Evolutionary conservation across 2,329 filamentous ascomycete species (phyloP).

Genomic region (Madurella fahalii): DNA sequence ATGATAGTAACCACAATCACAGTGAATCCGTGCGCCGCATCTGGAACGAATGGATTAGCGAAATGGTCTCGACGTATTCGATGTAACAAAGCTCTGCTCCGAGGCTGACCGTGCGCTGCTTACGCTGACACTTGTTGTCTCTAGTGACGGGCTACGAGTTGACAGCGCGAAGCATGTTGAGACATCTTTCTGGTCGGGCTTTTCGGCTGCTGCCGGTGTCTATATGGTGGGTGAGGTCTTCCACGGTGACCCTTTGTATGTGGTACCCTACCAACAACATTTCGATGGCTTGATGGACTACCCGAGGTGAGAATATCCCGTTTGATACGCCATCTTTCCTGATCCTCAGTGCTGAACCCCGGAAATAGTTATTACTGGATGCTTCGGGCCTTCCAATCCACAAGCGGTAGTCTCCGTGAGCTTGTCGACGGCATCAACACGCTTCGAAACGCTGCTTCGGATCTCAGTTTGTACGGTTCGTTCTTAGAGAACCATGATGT

Average conservation of each 20-base stretch:
- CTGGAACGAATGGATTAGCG: slow-evolving; percentile 25
- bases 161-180: slow-evolving; percentile 48
- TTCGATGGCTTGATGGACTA: slow-evolving; percentile 50
- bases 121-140: not conserved
- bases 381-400: slow-evolving; percentile 27
- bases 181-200: slow-evolving; percentile 45
- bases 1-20: not conserved
- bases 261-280: slow-evolving; percentile 43
- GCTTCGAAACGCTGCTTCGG: slow-evolving; percentile 21
- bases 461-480: slow-evolving; percentile 37
- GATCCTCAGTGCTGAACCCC: not conserved
- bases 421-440: slow-evolving; percentile 31
- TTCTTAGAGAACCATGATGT: slow-evolving; percentile 51
- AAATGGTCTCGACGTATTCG: slow-evolving; percentile 22
- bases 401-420: slow-evolving; percentile 32
- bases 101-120: not conserved
- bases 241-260: slow-evolving; percentile 42
- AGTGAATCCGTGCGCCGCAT: slow-evolving; percentile 17
- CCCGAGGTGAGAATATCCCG: slow-evolving; percentile 33
- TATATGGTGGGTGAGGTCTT: slow-evolving; percentile 49
- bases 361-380: slow-evolving; percentile 28
- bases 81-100: slow-evolving; percentile 14
- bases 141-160: slow-evolving; percentile 47
- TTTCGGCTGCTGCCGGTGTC: slow-evolving; percentile 42
- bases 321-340: not conserved